Base-by-base conservation (phyloP, 2,329 filamentous ascomycete genomes). In the Arthroderma sp. region DNA sequence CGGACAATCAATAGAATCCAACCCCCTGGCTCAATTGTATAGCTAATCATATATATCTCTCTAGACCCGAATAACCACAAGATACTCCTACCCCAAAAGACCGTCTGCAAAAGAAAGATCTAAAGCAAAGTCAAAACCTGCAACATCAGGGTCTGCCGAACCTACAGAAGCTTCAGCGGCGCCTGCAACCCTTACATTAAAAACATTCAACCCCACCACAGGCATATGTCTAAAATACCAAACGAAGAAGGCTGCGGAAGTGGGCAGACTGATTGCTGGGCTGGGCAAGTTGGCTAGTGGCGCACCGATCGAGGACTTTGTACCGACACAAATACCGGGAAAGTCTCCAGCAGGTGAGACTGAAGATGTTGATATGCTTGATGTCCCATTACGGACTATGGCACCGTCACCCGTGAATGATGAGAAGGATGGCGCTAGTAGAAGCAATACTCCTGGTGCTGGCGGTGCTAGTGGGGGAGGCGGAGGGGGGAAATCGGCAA, bases 11-110 rank as follows among this genome's bases (percentile, higher is more conserved):
- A 19, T 28, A 38, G 15, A 19, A 13, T 15, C n/a, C 2, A 25
- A 17, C 2, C 44, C 25, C 19, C 8, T 25, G 5, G 33, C 23
- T 4, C 25, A 39, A 33, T 33, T 17, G 13, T 19, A 28, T n/a
- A 44, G 31, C 4, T 55, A 49, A 59, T 52, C 37, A 60, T 58
- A 51, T 19, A 23, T 21, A 57, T 28, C 19, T n/a, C n/a, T n/a
- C n/a, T 67, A 96, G 91, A 91, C 91, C 52, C 82, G 84, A 67
- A 88, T 97, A 75, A 94, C 89, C 64, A 95, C 91, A 62, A 90
- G 87, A 78, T 98, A 97, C 82, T 85, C 83, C 69, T 83, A 91
- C 70, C 68, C 71, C 13, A 64, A 66, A 37, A 61, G 68, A 60
- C 58, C 66, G n/a, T 60, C 63, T 60, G 58, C 69, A 54, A 62